A percentile compares a stretch with the other conserved stretches of the same genome.
Conservation (phyloP, 139 green algal genomes). For the Tetradesmus obliquus region DNA sequence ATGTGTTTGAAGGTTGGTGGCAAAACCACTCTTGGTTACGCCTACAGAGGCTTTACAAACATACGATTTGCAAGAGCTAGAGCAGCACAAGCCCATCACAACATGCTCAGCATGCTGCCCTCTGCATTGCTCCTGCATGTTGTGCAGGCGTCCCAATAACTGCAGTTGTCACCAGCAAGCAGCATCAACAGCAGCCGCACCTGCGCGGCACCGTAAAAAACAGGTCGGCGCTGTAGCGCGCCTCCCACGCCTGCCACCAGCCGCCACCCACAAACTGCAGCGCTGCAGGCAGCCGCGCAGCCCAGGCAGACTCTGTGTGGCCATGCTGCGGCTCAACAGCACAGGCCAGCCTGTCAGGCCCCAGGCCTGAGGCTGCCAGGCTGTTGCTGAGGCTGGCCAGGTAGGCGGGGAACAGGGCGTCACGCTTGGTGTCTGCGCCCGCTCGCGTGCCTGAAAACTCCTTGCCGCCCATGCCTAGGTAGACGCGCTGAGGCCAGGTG, state of each 20-base stretch:
- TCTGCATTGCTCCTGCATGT: no score
- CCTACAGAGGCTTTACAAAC: no score
- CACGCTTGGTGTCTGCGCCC: background rate
- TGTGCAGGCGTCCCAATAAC: no score
- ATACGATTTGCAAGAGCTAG: no score
- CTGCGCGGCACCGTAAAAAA: background rate
- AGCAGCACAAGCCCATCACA: no score
- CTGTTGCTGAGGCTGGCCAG: background rate
- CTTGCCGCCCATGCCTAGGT: constrained; percentile 8
- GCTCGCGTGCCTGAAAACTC: background rate
- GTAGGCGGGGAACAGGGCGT: background rate
- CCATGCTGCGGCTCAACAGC: background rate
- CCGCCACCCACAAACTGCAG: background rate
- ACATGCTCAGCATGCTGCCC: no score
- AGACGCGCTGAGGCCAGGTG: background rate
- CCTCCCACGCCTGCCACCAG: background rate
- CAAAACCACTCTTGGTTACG: no score
- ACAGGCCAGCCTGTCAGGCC: background rate
- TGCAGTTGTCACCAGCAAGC: no score
- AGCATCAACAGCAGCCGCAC: no score
- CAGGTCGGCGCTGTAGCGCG: background rate
- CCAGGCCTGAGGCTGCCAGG: background rate
- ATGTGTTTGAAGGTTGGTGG: no score
- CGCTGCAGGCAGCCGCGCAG: background rate
- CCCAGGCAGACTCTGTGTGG: background rate